Conservation (phyloP, 2,329 filamentous ascomycete species). For the Exophiala dermatitidis region DNA sequence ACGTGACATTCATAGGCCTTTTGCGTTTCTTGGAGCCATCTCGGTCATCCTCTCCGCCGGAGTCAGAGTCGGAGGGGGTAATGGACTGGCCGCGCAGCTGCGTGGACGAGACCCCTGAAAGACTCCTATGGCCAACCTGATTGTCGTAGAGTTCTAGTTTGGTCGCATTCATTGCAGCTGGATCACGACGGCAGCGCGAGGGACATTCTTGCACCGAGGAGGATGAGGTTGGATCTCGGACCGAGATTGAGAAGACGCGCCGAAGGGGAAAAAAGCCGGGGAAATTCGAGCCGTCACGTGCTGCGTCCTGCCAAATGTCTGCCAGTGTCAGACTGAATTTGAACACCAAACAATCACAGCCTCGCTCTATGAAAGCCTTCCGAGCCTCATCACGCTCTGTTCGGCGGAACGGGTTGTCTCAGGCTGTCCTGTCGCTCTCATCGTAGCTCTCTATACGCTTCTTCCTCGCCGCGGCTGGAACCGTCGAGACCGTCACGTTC, state of each 20-base stretch:
- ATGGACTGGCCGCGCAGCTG: slow-evolving; percentile 3
- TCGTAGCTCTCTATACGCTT: not conserved
- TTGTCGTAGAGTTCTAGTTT: slow-evolving; percentile 23
- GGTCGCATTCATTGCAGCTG: slow-evolving; percentile 18
- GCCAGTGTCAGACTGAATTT: too few species aligned
- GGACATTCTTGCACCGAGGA: slow-evolving; percentile 9
- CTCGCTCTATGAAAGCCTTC: too few species aligned
- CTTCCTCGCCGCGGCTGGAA: not conserved
- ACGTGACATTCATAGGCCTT: slow-evolving; percentile 39
- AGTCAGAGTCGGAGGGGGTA: slow-evolving; percentile 28
- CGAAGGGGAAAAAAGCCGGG: slow-evolving; percentile 16
- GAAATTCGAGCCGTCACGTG: slow-evolving; percentile 2
- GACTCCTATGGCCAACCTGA: slow-evolving; percentile 6
- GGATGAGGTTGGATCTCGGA: slow-evolving; percentile 6
- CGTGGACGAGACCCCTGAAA: slow-evolving; percentile 3
- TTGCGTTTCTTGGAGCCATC: slow-evolving; percentile 49
- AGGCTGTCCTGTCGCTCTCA: not conserved
- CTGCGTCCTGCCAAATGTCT: not conserved
- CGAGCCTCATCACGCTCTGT: not conserved
- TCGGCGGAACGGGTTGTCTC: not conserved
- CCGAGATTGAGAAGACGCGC: slow-evolving; percentile 12
- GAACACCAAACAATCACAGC: too few species aligned
- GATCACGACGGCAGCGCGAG: not conserved
- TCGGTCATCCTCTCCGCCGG: slow-evolving; percentile 40
- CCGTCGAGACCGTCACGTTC: not conserved